phyloP scores from a whole-genome alignment of 148 eudicot genomes.

The Rhododendron ferrugineum region DNA sequence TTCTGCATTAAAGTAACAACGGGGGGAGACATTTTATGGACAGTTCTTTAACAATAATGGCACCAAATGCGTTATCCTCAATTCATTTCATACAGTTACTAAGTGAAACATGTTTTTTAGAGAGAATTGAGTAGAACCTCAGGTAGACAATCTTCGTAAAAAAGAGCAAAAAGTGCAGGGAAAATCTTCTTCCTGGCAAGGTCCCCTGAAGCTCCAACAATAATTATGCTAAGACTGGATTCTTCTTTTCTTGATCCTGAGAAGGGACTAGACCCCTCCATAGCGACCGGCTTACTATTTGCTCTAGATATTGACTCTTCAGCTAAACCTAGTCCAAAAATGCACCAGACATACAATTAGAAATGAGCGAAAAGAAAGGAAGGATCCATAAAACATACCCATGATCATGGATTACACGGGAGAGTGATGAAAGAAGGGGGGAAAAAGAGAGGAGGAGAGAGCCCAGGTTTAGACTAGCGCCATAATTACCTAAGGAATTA shows the following conservation, averaged over 20 bases:
- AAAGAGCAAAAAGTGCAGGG: conserved; percentile 90
- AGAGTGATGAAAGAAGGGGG: neutral
- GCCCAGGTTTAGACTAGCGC: neutral
- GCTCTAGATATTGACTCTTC: conserved; percentile 35
- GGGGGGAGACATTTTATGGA: too few relatives aligned
- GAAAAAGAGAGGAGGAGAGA: neutral
- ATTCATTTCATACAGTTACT: neutral
- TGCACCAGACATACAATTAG: conserved; percentile 8
- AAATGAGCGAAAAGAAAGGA: conserved; percentile 2
- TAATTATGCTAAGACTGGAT: conserved; percentile 59
- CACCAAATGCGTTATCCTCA: neutral
- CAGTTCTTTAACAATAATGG: neutral
- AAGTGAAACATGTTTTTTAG: neutral
- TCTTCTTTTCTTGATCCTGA: conserved; percentile 25
- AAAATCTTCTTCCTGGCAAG: conserved; percentile 91
- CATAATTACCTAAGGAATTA: neutral
- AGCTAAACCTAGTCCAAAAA: conserved; percentile 34
- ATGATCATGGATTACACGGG: neutral
- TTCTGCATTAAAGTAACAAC: conserved; percentile 30
- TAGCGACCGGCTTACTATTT: conserved; percentile 12
- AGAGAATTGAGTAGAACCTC: conserved; percentile 32
- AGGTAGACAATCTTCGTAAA: conserved; percentile 61
- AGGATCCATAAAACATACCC: neutral
- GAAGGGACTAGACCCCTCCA: conserved; percentile 16
- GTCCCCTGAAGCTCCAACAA: conserved; percentile 94